These are phyloP conservation scores for Aschersonia sp. DNA, from an alignment of 2,329 filamentous ascomycete species.

Conservation along the genomic window DNA sequence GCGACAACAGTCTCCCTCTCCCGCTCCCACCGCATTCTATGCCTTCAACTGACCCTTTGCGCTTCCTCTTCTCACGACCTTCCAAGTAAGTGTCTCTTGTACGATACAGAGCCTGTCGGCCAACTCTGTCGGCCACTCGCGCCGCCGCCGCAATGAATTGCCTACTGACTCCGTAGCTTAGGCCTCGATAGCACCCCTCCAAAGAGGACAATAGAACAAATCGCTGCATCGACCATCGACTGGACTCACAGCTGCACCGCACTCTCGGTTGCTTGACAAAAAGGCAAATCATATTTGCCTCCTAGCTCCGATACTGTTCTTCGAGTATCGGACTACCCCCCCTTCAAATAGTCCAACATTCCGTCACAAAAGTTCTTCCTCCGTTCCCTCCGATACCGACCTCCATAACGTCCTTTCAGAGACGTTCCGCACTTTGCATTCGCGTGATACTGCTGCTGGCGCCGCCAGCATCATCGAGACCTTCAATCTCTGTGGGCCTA, in stretches of 20 bases:
- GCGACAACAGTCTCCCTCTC: background rate
- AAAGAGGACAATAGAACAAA: background rate
- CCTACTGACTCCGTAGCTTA: constrained; percentile 11
- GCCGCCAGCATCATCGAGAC: constrained; percentile 61
- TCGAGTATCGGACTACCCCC: constrained; percentile 68
- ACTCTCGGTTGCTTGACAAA: background rate
- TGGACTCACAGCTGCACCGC: background rate
- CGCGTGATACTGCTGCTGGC: constrained; percentile 57
- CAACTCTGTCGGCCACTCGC: background rate
- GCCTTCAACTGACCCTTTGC: constrained; percentile 80
- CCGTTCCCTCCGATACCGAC: constrained; percentile 69
- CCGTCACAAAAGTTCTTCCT: constrained; percentile 69
- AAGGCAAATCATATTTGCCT: constrained; percentile 14
- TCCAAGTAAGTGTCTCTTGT: constrained; percentile 55
- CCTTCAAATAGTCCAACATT: constrained; percentile 61
- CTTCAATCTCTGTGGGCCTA: constrained; percentile 75
- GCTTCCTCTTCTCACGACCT: constrained; percentile 78
- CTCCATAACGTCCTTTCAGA: constrained; percentile 74
- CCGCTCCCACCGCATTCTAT: constrained; percentile 41
- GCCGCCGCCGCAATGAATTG: constrained; percentile 2
- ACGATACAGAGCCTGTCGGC: background rate
- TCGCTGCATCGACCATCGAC: background rate
- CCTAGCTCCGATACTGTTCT: constrained; percentile 70
- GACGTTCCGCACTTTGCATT: constrained; percentile 37
- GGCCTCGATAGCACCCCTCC: constrained; percentile 45